Percentiles rank a stretch among this genome's conserved stretches.
Evolutionary conservation across 139 green algal genomes (phyloP).

Genomic region (Yamagishiella unicocca): DNA sequence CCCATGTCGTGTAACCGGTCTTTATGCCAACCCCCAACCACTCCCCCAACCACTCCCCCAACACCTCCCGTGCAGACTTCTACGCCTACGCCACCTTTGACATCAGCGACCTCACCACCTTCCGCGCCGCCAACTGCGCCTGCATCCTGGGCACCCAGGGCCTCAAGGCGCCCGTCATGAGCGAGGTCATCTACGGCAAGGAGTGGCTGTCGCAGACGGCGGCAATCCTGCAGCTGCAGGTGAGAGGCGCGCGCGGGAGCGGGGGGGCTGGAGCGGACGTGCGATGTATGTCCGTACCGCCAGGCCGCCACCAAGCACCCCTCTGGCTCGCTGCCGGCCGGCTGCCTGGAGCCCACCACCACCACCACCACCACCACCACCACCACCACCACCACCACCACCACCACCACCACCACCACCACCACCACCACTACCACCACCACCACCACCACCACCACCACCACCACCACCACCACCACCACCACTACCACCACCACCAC

Average conservation of each 20-base stretch:
- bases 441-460: too few relatives aligned
- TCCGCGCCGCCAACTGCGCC: conserved; percentile 41
- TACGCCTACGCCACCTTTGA: conserved; percentile 57
- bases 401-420: too few relatives aligned
- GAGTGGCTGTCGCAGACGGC: conserved; percentile 43
- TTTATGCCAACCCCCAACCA: not conserved
- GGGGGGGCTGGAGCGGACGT: not conserved
- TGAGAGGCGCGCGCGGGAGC: not conserved
- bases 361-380: too few relatives aligned
- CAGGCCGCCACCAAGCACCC: not conserved
- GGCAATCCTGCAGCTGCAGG: conserved; percentile 28
- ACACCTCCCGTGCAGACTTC: conserved; percentile 15
- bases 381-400: too few relatives aligned
- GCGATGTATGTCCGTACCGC: not conserved
- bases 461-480: too few relatives aligned
- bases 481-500: too few relatives aligned
- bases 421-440: too few relatives aligned
- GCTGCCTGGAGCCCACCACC: too few relatives aligned
- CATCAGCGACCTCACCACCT: conserved; percentile 54
- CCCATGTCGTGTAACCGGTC: too few relatives aligned
- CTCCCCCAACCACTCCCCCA: too few relatives aligned
- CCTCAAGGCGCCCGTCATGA: conserved; percentile 33
- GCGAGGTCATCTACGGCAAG: conserved; percentile 46
- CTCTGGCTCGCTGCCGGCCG: too few relatives aligned
- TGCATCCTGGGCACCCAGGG: conserved; percentile 36